phyloP scores from a whole-genome alignment of 2,329 filamentous ascomycete genomes.

The Ophiostoma montium region DNA sequence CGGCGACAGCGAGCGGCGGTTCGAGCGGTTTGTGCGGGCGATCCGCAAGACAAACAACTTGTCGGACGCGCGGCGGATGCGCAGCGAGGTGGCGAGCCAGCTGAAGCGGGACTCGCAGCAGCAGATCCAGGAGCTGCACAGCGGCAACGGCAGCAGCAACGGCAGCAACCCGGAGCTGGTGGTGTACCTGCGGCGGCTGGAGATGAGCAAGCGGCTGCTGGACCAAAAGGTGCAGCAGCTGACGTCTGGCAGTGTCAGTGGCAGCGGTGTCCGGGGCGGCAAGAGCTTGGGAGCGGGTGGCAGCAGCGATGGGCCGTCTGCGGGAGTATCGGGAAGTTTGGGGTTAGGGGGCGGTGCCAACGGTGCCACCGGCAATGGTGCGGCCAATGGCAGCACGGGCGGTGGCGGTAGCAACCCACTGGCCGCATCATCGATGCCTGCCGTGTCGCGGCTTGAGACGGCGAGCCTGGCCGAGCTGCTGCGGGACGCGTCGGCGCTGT shows the following conservation, averaged over 20 bases:
- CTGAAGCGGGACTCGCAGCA: slow-evolving; percentile 69
- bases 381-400: slow-evolving; percentile 7
- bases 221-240: slow-evolving; percentile 82
- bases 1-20: slow-evolving; percentile 77
- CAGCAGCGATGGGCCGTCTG: not conserved
- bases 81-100: slow-evolving; percentile 85
- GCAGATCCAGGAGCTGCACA: slow-evolving; percentile 26
- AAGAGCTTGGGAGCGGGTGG: no score
- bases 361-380: no score
- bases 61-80: slow-evolving; percentile 81
- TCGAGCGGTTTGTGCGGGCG: slow-evolving; percentile 84
- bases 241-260: slow-evolving; percentile 30
- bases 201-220: slow-evolving; percentile 79
- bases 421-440: slow-evolving; percentile 13
- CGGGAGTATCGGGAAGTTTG: not conserved
- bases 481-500: slow-evolving; percentile 76
- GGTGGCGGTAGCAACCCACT: slow-evolving; percentile 10
- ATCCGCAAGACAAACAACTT: slow-evolving; percentile 82
- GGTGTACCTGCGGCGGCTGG: slow-evolving; percentile 74
- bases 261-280: not conserved
- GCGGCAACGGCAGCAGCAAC: not conserved
- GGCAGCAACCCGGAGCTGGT: slow-evolving; percentile 49
- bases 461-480: slow-evolving; percentile 74
- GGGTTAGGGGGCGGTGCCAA: not conserved
- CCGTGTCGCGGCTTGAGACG: slow-evolving; percentile 54